phyloP scores from a whole-genome alignment of 192 early-diverging fungal genomes.

The Mortierella alpina region DNA sequence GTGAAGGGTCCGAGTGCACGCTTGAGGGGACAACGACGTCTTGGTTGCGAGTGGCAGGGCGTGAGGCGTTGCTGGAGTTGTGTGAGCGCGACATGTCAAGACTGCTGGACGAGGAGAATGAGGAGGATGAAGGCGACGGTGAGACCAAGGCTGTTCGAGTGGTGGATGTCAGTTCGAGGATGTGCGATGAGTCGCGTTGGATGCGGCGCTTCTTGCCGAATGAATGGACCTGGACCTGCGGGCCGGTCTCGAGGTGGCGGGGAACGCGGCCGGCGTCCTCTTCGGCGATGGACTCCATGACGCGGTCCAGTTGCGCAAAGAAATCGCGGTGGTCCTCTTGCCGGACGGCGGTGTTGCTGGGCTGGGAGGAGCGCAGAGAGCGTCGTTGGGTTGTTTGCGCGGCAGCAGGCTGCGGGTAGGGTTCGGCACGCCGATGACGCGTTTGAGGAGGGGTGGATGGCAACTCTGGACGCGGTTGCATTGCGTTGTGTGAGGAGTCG shows the following conservation, averaged over 20 bases:
- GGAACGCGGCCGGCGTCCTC: constrained; percentile 19
- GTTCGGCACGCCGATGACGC: too few relatives aligned
- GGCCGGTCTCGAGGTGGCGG: constrained; percentile 9
- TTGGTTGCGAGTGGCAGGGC: not conserved
- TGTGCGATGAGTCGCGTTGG: not conserved
- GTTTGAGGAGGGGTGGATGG: too few relatives aligned
- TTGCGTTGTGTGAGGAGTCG: too few relatives aligned
- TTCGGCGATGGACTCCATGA: constrained; percentile 8
- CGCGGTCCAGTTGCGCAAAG: constrained; percentile 4
- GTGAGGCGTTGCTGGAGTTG: too few relatives aligned
- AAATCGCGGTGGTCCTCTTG: not conserved
- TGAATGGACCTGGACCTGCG: constrained; percentile 15
- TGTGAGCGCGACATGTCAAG: too few relatives aligned
- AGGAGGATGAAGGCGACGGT: not conserved
- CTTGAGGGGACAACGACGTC: not conserved
- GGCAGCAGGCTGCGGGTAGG: too few relatives aligned
- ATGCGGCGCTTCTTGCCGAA: constrained; percentile 26
- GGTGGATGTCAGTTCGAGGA: not conserved
- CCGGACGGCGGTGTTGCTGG: not conserved
- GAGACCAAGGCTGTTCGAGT: not conserved
- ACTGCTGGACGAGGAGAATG: not conserved
- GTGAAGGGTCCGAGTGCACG: not conserved
- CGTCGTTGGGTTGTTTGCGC: not conserved
- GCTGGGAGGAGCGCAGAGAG: not conserved
- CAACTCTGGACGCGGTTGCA: too few relatives aligned